Conservation (phyloP, 495 filamentous ascomycete genomes). For the Neurospora sp. region DNA sequence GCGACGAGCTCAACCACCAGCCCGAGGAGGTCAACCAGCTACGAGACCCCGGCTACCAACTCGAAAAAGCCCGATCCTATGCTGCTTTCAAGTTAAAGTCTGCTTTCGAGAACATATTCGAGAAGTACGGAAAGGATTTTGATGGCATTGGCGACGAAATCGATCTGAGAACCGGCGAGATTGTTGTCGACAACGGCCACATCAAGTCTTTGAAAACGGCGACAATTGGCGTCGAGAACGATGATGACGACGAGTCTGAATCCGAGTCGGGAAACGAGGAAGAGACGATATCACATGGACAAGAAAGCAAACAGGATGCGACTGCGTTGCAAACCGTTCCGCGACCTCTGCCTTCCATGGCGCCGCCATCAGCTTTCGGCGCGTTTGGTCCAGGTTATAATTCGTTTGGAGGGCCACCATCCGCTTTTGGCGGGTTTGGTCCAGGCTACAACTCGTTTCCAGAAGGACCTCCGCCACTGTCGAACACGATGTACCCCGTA, state of each 20-base stretch:
- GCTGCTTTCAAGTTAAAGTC: constrained; percentile 63
- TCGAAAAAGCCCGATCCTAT: constrained; percentile 47
- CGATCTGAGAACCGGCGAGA: constrained; percentile 48
- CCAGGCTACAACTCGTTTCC: neutral
- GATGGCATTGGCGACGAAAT: constrained; percentile 50
- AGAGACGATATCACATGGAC: constrained; percentile 13
- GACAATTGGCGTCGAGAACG: constrained; percentile 30
- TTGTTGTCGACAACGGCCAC: constrained; percentile 85
- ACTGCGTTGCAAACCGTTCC: neutral
- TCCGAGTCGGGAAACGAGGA: constrained; percentile 16
- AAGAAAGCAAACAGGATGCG: neutral
- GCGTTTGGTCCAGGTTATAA: neutral
- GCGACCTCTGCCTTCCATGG: neutral
- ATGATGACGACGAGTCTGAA: constrained; percentile 13
- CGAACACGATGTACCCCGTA: constrained; percentile 5
- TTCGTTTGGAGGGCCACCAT: neutral
- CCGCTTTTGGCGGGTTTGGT: constrained; percentile 4
- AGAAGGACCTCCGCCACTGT: neutral
- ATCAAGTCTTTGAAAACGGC: constrained; percentile 39
- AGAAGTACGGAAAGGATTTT: constrained; percentile 79
- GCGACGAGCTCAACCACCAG: constrained; percentile 32
- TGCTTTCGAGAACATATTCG: constrained; percentile 76
- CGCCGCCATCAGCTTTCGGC: neutral
- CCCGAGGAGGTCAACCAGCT: constrained; percentile 32
- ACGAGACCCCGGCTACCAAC: constrained; percentile 40